Percentiles rank a stretch among this genome's conserved stretches.
Conservation (phyloP, 768 basidiomycete species). For the Sarcodon sp. region DNA sequence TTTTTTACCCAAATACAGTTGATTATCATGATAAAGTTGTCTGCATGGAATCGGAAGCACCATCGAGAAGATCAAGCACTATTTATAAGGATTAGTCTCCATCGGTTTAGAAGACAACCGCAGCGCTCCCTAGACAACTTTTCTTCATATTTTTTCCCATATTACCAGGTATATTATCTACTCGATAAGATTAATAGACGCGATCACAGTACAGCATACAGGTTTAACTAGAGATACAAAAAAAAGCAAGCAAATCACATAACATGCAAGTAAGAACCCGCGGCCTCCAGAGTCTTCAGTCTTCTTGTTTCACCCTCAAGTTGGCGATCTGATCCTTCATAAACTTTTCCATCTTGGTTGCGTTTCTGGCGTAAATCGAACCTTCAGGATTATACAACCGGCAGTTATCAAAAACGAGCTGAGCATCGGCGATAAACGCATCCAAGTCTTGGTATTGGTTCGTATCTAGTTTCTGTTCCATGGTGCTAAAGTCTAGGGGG, state of each 20-base stretch:
- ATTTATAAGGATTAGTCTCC: too few relatives aligned
- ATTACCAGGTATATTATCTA: too few relatives aligned
- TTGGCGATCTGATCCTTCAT: slow-evolving; percentile 34
- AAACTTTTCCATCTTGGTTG: slow-evolving; percentile 71
- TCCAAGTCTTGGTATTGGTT: slow-evolving; percentile 71
- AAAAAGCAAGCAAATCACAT: background rate
- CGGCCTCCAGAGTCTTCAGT: slow-evolving; percentile 7
- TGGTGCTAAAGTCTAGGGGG: slow-evolving; percentile 65
- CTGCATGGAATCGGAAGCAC: too few relatives aligned
- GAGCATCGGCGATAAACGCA: slow-evolving; percentile 66
- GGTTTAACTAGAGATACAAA: too few relatives aligned
- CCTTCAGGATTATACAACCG: slow-evolving; percentile 74
- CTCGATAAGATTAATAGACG: too few relatives aligned
- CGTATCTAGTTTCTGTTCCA: slow-evolving; percentile 83
- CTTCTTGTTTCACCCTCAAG: slow-evolving; percentile 13
- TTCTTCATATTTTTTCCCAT: too few relatives aligned
- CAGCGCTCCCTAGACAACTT: too few relatives aligned
- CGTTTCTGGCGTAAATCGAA: slow-evolving; percentile 73
- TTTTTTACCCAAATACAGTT: too few relatives aligned
- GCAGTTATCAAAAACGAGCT: slow-evolving; percentile 85
- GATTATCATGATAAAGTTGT: too few relatives aligned
- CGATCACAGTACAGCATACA: too few relatives aligned
- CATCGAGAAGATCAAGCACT: too few relatives aligned
- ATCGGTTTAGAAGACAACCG: too few relatives aligned
- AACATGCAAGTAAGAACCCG: slow-evolving; percentile 7